Evolutionary conservation across 257 asterid species (phyloP).

Genomic region (Scutellaria baicalensis): DNA sequence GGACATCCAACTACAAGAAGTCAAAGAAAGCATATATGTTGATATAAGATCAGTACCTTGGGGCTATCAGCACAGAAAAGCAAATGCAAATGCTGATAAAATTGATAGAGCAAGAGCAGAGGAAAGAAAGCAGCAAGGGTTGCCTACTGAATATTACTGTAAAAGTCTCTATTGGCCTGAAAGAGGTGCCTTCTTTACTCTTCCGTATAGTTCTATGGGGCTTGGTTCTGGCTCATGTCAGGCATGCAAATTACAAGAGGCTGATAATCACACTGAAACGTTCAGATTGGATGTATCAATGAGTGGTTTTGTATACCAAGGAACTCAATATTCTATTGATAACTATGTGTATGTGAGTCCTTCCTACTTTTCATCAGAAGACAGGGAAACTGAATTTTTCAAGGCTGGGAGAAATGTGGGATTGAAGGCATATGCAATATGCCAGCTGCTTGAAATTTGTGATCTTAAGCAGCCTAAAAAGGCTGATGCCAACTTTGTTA

Average conservation of each 20-base stretch:
- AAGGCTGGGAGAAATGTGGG: constrained; percentile 95
- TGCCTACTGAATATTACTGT: constrained; percentile 74
- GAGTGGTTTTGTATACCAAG: constrained; percentile 50
- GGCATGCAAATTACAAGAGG: constrained; percentile 50
- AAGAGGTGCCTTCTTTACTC: constrained; percentile 81
- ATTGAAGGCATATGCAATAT: constrained; percentile 62
- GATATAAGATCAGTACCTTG: constrained; percentile 60
- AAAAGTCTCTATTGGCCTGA: constrained; percentile 83
- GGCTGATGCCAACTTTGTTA: constrained; percentile 34
- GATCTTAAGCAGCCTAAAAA: constrained; percentile 36
- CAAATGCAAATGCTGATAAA: constrained; percentile 55
- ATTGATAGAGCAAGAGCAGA: constrained; percentile 72
- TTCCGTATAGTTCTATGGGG: constrained; percentile 50
- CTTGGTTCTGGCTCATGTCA: constrained; percentile 80
- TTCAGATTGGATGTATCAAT: constrained; percentile 42
- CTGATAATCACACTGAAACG: constrained; percentile 30
- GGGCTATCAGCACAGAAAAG: constrained; percentile 86
- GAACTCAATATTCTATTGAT: constrained; percentile 49
- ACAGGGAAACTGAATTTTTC: constrained; percentile 52
- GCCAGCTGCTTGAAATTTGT: constrained; percentile 71
- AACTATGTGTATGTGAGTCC: constrained; percentile 79
- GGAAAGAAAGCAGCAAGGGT: constrained; percentile 69
- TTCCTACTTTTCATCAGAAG: constrained; percentile 49
- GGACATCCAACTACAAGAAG: constrained; percentile 57
- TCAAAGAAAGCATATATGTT: constrained; percentile 36